Evolutionary conservation across 2,329 filamentous ascomycete species (phyloP).

Genomic region (Allantophomopsis lycopodina): DNA sequence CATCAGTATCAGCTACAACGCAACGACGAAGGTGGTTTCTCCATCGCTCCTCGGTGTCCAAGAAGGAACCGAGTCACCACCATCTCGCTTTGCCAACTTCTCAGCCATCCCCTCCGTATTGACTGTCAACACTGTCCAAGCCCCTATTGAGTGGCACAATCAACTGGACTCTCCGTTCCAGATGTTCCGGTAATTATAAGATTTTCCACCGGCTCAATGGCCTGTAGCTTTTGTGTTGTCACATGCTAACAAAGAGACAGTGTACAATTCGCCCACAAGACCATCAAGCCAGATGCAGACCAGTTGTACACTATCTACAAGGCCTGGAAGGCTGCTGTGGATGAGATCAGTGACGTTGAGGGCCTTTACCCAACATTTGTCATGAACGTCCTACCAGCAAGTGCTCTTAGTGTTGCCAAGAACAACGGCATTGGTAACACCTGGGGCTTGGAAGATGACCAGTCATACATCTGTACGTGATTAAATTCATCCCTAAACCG

Average conservation of each 20-base stretch:
- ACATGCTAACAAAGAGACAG: conserved; percentile 8
- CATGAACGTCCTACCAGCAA: conserved; percentile 16
- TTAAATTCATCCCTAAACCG: no score
- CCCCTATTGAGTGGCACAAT: no score
- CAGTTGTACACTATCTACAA: conserved; percentile 19
- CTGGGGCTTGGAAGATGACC: conserved; percentile 19
- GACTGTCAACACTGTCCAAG: no score
- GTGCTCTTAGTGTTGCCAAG: conserved; percentile 15
- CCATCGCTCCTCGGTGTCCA: conserved; percentile 6
- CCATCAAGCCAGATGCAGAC: conserved; percentile 21
- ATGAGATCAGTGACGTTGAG: conserved; percentile 19
- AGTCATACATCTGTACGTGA: conserved; percentile 18
- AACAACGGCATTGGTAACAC: conserved; percentile 24
- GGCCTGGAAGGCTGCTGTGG: conserved; percentile 20
- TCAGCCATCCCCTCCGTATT: no score
- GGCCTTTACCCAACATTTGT: conserved; percentile 24
- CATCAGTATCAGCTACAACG: no score
- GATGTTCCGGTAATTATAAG: conserved; percentile 8
- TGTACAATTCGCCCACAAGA: conserved; percentile 19
- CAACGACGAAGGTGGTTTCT: conserved; percentile 1
- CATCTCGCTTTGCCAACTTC: no score
- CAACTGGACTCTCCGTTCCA: no score
- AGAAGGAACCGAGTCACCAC: conserved; percentile 2
- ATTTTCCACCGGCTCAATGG: conserved; percentile 11
- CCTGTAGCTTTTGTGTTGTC: conserved; percentile 10